phyloP scores from a whole-genome alignment of 108 stramenopile genomes.

The Nitzschia sp. region DNA sequence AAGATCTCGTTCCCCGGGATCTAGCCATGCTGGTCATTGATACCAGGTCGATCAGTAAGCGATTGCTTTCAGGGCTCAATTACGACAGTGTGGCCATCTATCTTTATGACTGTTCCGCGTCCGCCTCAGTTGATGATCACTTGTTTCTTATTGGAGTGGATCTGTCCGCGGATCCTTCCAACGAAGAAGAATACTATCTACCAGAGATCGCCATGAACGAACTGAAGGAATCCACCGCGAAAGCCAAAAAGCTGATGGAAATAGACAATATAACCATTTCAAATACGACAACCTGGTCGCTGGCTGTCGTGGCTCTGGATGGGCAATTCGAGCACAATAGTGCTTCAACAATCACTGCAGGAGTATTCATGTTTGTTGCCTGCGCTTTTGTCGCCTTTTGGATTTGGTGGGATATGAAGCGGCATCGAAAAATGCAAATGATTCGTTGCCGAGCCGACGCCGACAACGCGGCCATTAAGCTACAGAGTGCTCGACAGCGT shows the following conservation, averaged over 20 bases:
- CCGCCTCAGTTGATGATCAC: neutral
- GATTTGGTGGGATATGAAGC: conserved; percentile 6
- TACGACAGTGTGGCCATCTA: neutral
- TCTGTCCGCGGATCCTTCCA: neutral
- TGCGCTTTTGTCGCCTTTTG: conserved; percentile 19
- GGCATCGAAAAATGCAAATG: conserved; percentile 5
- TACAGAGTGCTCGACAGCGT: conserved; percentile 37
- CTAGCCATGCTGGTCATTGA: neutral
- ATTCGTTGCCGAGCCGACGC: conserved; percentile 31
- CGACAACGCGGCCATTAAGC: conserved; percentile 44
- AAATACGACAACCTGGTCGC: conserved; percentile 4
- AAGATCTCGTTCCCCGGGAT: neutral
- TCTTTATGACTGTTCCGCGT: neutral
- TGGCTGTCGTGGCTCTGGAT: conserved; percentile 15
- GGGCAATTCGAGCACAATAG: conserved; percentile 8
- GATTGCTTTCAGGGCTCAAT: neutral
- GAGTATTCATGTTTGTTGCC: conserved; percentile 30
- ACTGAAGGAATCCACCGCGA: neutral
- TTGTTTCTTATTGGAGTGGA: neutral
- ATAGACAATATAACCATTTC: neutral
- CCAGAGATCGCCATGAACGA: neutral
- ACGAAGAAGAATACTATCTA: neutral
- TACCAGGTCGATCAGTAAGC: neutral
- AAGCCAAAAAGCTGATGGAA: neutral
- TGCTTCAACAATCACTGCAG: conserved; percentile 15